A percentile compares a stretch with the other conserved stretches of the same genome.
Evolutionary conservation across 2,329 filamentous ascomycete species (phyloP).

Genomic region (Immersiporthe knoxdaviesiana): DNA sequence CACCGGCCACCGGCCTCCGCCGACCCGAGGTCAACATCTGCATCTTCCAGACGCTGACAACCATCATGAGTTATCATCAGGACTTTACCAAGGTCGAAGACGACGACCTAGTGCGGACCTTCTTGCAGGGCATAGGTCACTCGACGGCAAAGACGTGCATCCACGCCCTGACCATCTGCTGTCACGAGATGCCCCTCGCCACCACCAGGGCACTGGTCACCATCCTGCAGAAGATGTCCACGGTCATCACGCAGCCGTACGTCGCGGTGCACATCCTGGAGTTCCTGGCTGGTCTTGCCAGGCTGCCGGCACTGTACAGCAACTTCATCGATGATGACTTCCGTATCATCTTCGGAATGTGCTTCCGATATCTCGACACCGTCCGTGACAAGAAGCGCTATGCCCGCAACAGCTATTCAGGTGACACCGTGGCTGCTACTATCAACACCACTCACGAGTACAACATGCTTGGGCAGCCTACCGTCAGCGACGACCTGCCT

Average conservation of each 20-base stretch:
- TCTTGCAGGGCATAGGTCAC: conserved; percentile 85
- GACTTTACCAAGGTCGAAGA: conserved; percentile 83
- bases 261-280: conserved; percentile 95
- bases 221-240: conserved; percentile 90
- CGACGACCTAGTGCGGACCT: conserved; percentile 85
- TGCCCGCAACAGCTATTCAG: conserved; percentile 49
- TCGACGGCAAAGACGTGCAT: conserved; percentile 91
- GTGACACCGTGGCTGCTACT: conserved; percentile 45
- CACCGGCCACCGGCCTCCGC: conserved; percentile 74
- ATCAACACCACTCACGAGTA: conserved; percentile 32
- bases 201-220: conserved; percentile 83
- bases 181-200: conserved; percentile 87
- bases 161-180: conserved; percentile 91
- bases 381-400: conserved; percentile 69
- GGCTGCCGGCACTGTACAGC: conserved; percentile 80
- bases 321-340: conserved; percentile 93
- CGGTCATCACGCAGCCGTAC: conserved; percentile 90
- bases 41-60: conserved; percentile 83
- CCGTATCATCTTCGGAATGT: conserved; percentile 92
- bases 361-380: conserved; percentile 89
- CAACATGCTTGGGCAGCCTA: conserved; percentile 39
- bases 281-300: conserved; percentile 87
- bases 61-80: conserved; percentile 87
- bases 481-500: conserved; percentile 72
- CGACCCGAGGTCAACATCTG: conserved; percentile 89